Percentiles rank a stretch among this genome's conserved stretches.
These are phyloP conservation scores for Daldinia loculata DNA, from an alignment of 495 filamentous ascomycete genomes.

Conservation along the genomic window DNA sequence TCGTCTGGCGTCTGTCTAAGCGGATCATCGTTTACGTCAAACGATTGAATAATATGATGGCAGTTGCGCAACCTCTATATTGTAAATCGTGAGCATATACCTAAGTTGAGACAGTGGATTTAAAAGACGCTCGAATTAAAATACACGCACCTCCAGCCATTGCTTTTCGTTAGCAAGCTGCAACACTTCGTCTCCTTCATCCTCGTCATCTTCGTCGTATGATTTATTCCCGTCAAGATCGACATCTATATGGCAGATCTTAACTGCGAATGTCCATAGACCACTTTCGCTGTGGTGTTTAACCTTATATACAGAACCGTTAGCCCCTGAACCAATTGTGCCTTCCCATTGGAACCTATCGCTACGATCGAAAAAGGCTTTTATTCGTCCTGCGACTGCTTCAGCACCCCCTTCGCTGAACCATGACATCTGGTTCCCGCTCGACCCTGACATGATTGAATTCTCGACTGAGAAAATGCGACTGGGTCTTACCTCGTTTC, in stretches of 20 bases:
- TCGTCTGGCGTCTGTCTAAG: background rate
- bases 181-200: constrained; percentile 1
- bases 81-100: background rate
- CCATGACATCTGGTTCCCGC: constrained; percentile 3
- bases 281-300: no score
- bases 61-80: constrained; percentile 14
- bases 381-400: constrained; percentile 6
- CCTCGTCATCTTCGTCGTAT: constrained; percentile 9
- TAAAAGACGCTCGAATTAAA: no score
- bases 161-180: background rate
- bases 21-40: constrained; percentile 10
- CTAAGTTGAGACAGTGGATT: no score
- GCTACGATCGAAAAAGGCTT: constrained; percentile 2
- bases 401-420: constrained; percentile 13
- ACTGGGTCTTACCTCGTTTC: background rate
- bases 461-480: background rate
- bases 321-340: constrained; percentile 12
- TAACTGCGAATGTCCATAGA: background rate
- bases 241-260: constrained; percentile 16
- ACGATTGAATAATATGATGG: constrained; percentile 12
- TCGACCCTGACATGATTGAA: background rate
- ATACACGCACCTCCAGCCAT: constrained; percentile 14
- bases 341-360: constrained; percentile 1
- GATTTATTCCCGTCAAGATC: constrained; percentile 8
- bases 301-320: constrained; percentile 16